These are phyloP conservation scores for Mycena galopus DNA, from an alignment of 768 basidiomycete genomes.

Conservation along the genomic window DNA sequence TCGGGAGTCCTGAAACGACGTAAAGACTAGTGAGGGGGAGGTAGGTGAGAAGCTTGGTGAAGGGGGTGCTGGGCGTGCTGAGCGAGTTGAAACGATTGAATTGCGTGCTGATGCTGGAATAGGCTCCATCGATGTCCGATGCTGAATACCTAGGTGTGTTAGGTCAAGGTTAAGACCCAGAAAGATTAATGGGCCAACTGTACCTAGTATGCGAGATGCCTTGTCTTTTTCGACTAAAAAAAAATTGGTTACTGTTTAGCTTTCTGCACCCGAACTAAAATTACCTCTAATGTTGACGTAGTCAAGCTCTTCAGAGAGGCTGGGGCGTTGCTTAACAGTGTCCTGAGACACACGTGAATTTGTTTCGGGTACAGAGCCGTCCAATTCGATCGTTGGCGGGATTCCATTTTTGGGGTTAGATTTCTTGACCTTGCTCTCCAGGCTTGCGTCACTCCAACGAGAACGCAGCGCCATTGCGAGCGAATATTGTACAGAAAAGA, in stretches of 20 bases:
- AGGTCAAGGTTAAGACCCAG: no score
- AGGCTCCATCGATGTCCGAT: slow-evolving; percentile 85
- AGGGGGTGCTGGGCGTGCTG: slow-evolving; percentile 67
- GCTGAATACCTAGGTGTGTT: slow-evolving; percentile 80
- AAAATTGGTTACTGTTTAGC: no score
- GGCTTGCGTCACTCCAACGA: slow-evolving; percentile 19
- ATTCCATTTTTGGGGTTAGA: background rate
- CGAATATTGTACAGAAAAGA: background rate
- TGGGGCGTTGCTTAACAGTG: slow-evolving; percentile 49
- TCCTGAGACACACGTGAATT: slow-evolving; percentile 42
- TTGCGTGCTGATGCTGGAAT: slow-evolving; percentile 83
- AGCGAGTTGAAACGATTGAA: slow-evolving; percentile 84
- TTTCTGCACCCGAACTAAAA: slow-evolving; percentile 55
- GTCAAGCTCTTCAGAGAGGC: slow-evolving; percentile 80
- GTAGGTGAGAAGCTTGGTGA: slow-evolving; percentile 76
- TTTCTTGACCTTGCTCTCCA: background rate
- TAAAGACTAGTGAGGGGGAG: slow-evolving; percentile 87
- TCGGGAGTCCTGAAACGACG: slow-evolving; percentile 90
- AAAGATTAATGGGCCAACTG: no score
- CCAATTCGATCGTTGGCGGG: slow-evolving; percentile 25
- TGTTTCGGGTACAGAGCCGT: no score
- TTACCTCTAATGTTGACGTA: slow-evolving; percentile 70
- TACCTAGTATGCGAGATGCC: slow-evolving; percentile 83
- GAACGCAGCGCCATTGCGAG: slow-evolving; percentile 1
- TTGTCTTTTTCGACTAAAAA: no score